Conservation (phyloP, 805 yeast species). For the Metschnikowia amazonensis region DNA sequence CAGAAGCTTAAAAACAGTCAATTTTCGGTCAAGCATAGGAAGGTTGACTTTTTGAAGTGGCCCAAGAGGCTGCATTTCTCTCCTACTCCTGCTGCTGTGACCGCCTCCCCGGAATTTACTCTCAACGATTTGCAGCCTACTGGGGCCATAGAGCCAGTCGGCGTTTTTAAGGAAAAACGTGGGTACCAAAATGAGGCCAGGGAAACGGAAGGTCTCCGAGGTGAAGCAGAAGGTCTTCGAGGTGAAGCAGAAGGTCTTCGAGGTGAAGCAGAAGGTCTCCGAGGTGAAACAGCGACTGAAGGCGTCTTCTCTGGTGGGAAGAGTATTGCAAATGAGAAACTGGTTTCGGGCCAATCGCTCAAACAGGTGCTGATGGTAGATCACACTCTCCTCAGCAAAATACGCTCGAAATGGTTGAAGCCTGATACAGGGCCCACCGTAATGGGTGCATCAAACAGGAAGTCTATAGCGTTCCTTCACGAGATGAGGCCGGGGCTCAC, state of each 20-base stretch:
- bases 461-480: slow-evolving; percentile 10
- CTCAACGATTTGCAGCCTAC: background rate
- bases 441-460: background rate
- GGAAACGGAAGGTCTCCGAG: background rate
- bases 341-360: background rate
- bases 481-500: slow-evolving; percentile 13
- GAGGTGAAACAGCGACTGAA: background rate
- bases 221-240: too few relatives aligned
- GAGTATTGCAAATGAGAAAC: background rate
- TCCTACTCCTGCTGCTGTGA: background rate
- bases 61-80: background rate
- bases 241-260: background rate
- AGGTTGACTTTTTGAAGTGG: background rate
- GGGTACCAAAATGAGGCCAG: background rate
- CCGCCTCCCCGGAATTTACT: background rate
- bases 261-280: background rate
- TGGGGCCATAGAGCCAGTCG: background rate
- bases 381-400: slow-evolving; percentile 9
- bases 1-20: background rate
- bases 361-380: background rate
- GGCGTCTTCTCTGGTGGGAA: background rate
- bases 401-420: slow-evolving; percentile 13
- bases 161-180: background rate
- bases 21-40: background rate
- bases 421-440: background rate